Base-by-base conservation (phyloP, 352 stramenopile genomes). In the Pythium sukuiense region DNA sequence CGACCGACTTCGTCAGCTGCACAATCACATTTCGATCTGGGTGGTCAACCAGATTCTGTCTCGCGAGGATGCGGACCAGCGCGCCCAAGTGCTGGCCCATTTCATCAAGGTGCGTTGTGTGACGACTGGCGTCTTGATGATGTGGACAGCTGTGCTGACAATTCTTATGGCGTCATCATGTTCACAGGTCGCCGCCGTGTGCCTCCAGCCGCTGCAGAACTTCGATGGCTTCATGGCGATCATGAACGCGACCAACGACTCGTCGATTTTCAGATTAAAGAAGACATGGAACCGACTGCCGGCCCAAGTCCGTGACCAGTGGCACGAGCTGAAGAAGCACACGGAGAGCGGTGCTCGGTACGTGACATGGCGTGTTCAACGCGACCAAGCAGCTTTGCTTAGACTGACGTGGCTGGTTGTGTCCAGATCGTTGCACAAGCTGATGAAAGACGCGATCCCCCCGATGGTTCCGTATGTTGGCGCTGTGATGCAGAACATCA, bases 241-340 rank as follows among this genome's bases (percentile, higher is more conserved):
- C 65, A 96, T 96, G 88, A 95, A 96, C 48, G 88, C 88, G 6
- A 86, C 85, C 9, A 95, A 96, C 37, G 87, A 95, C 67, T 93
- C 88, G 37, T 94, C 86, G 7, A 74, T 96, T 16, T 95, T 92
- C 65, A 86, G 88, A 13, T 53, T 96, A 5, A 95, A 96, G 74
- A 93, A 93, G 59, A 95, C 88, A 14, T 96, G 88, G 88, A 79
- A 77, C 4, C 74, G 87, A 3, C 66, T 96, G 26, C 76, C 80
- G 1, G 74, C 86, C 0, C 76, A 93, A 72, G 74, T 80, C 24
- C 80, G 88, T 26, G 84, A 94, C 39, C 70, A 88, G 46, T 96
- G 88, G 88, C 85, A 95, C 61, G 83, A 94, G 20, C 60, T 95
- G 13, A 90, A 94, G 48, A 85, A 87, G 48, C 81, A 82, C 35